A percentile compares a stretch with the other conserved stretches of the same genome.
phyloP scores from a whole-genome alignment of 257 asterid species.

The Dorcoceras hygrometricum region DNA sequence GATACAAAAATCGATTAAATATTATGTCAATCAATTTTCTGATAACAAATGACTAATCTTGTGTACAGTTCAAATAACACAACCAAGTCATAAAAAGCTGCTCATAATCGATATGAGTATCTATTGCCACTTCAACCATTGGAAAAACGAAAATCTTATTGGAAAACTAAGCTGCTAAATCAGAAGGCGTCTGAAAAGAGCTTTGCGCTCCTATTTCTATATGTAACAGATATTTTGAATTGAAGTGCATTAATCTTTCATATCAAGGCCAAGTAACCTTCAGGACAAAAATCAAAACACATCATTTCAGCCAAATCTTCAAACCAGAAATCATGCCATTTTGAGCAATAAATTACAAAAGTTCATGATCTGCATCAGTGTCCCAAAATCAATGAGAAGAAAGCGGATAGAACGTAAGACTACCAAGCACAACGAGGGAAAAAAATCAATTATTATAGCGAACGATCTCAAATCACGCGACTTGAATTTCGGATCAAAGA shows the following conservation, averaged over 20 bases:
- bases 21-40: not conserved
- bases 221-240: not conserved
- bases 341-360: slow-evolving; percentile 7
- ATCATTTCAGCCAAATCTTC: slow-evolving; percentile 7
- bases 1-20: too few species aligned
- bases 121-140: not conserved
- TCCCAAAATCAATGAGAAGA: slow-evolving; percentile 10
- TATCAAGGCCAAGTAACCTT: not conserved
- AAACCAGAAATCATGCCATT: slow-evolving; percentile 13
- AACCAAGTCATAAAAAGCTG: not conserved
- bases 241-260: slow-evolving; percentile 4
- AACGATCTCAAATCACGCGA: slow-evolving; percentile 14
- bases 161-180: not conserved
- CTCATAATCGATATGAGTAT: not conserved
- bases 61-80: not conserved
- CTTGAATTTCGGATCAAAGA: slow-evolving; percentile 30
- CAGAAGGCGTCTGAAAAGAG: not conserved
- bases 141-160: not conserved
- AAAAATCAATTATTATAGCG: not conserved
- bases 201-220: not conserved
- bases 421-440: slow-evolving; percentile 3
- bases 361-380: slow-evolving; percentile 18
- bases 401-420: slow-evolving; percentile 5
- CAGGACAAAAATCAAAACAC: not conserved
- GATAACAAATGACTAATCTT: not conserved